Percentiles rank a stretch among this genome's conserved stretches.
Evolutionary conservation across 1,284 basidiomycete species (phyloP).

Genomic region (Tranzscheliella williamsii): DNA sequence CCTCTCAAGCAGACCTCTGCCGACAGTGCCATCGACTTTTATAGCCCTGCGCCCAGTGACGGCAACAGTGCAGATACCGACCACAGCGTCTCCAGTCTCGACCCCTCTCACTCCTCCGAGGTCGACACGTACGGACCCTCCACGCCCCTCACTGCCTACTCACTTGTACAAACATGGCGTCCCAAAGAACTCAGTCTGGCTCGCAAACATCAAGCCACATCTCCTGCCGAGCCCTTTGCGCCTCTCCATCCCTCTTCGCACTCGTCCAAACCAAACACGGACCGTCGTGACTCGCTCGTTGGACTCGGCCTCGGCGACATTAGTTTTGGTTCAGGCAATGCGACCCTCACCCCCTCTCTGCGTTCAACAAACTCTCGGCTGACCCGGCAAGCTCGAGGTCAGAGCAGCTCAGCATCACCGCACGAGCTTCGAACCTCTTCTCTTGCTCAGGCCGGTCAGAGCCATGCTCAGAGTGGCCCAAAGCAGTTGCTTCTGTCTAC

Average conservation of each 20-base stretch:
- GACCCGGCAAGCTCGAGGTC: too few species aligned
- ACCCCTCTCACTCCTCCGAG: conserved; percentile 32
- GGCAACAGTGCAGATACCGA: conserved; percentile 37
- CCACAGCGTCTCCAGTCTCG: conserved; percentile 28
- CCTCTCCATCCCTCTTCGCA: conserved; percentile 9
- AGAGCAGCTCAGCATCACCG: too few species aligned
- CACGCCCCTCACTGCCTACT: conserved; percentile 32
- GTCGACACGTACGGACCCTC: conserved; percentile 13
- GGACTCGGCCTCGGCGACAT: conserved; percentile 17
- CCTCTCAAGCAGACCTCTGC: conserved; percentile 15
- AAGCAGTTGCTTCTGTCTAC: conserved; percentile 23
- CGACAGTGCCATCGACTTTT: conserved; percentile 30
- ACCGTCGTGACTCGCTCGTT: too few species aligned
- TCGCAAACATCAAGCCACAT: conserved; percentile 12
- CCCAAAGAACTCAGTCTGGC: conserved; percentile 41
- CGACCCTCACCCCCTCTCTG: too few species aligned
- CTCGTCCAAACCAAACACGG: too few species aligned
- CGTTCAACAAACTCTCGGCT: too few species aligned
- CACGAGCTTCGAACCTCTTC: too few species aligned
- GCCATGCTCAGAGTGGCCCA: conserved; percentile 11
- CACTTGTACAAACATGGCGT: conserved; percentile 20
- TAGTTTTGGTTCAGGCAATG: conserved; percentile 3
- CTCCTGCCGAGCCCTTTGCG: conserved; percentile 5
- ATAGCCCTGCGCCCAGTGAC: conserved; percentile 35
- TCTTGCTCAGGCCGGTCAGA: too few species aligned